Evolutionary conservation across 148 eudicot genomes (phyloP).

Genomic region (Chenopodium suecicum): DNA sequence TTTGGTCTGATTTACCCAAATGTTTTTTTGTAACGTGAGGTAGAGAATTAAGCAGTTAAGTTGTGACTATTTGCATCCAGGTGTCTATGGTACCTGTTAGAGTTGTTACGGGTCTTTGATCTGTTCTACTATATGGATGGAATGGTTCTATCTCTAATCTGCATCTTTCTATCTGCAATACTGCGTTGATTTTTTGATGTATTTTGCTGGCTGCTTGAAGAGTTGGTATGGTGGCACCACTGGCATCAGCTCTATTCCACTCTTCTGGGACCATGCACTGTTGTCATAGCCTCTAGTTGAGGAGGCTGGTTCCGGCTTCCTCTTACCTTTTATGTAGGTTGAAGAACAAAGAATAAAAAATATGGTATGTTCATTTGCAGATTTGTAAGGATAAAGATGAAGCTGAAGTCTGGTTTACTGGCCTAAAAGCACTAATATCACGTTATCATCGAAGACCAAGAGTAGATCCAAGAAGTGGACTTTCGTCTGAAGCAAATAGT

Average conservation of each 20-base stretch:
- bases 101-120: background rate
- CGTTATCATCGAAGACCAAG: constrained; percentile 48
- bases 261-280: background rate
- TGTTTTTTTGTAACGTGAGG: background rate
- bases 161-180: background rate
- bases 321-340: background rate
- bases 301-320: background rate
- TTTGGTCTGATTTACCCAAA: background rate
- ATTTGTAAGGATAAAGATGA: constrained; percentile 83
- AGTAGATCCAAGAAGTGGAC: constrained; percentile 41
- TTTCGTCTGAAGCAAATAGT: constrained; percentile 53
- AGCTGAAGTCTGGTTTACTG: constrained; percentile 81
- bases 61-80: background rate
- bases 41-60: background rate
- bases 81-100: background rate
- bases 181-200: constrained; percentile 9
- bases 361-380: constrained; percentile 32
- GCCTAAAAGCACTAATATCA: constrained; percentile 58
- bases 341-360: background rate
- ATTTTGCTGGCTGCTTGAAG: constrained; percentile 2
- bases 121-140: background rate
- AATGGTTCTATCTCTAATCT: background rate
- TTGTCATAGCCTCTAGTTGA: background rate
- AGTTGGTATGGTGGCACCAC: background rate
- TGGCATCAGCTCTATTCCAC: background rate